Conservation (phyloP, 129 eudicot species). For the Tanacetum coccineum region DNA sequence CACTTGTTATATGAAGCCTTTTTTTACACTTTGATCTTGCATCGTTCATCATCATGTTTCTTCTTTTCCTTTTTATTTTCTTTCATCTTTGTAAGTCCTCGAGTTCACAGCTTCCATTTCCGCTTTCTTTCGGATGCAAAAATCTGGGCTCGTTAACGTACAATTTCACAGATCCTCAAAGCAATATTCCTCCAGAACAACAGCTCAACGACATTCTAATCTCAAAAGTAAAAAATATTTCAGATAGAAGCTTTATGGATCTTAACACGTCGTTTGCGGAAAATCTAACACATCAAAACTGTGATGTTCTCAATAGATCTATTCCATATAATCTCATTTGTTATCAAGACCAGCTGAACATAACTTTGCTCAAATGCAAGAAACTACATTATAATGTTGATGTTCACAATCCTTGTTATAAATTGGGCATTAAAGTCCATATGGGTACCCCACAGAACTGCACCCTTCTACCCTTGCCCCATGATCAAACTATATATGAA, state of each 20-base stretch:
- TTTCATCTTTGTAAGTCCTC: neutral
- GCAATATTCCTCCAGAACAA: neutral
- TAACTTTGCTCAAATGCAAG: neutral
- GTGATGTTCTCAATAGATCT: neutral
- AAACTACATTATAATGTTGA: neutral
- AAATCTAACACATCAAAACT: neutral
- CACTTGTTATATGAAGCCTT: slow-evolving; percentile 1
- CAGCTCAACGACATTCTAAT: neutral
- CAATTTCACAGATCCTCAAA: neutral
- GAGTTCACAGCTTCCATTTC: neutral
- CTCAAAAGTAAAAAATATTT: neutral
- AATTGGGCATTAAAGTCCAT: neutral
- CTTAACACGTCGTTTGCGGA: neutral
- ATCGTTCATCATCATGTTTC: slow-evolving; percentile 5
- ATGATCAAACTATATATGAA: no score
- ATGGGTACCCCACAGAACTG: neutral
- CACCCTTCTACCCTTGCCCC: no score
- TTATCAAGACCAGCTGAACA: neutral
- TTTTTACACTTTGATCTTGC: neutral
- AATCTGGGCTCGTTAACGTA: neutral
- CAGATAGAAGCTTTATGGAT: neutral
- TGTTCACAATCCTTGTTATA: neutral
- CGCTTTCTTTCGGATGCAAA: neutral
- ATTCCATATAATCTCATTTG: neutral
- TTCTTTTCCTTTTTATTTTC: neutral